Conservation (phyloP, 257 asterid species). For the Lantana camara region DNA sequence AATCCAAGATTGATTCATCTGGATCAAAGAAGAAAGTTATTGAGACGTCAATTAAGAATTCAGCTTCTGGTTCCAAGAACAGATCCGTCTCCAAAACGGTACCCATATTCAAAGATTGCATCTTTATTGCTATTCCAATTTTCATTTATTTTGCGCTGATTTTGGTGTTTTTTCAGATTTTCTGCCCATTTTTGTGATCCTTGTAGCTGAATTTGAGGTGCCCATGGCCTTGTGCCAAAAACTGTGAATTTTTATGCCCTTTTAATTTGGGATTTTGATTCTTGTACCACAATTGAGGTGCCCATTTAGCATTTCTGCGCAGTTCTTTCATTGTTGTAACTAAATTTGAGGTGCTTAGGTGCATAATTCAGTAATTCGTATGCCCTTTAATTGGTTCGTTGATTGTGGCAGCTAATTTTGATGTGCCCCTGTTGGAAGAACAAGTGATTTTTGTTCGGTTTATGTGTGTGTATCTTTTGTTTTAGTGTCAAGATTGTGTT, state of each 20-base stretch:
- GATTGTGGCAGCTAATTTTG: background rate
- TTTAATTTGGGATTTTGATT: background rate
- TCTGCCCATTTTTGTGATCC: background rate
- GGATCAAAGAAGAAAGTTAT: conserved; percentile 45
- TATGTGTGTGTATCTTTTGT: background rate
- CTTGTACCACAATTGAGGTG: background rate
- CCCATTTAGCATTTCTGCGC: background rate
- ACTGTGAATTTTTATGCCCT: background rate
- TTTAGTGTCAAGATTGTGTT: background rate
- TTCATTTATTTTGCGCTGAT: background rate
- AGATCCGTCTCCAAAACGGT: conserved; percentile 33
- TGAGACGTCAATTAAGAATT: conserved; percentile 39
- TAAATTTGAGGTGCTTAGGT: background rate
- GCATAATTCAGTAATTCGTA: background rate
- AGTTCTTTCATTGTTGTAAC: background rate
- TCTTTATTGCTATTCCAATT: background rate
- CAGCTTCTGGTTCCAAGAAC: conserved; percentile 38
- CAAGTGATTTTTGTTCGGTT: background rate
- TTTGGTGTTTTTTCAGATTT: background rate
- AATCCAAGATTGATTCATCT: conserved; percentile 44
- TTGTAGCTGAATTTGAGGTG: background rate
- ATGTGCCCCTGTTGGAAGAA: background rate
- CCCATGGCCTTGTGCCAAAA: background rate
- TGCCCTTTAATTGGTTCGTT: background rate
- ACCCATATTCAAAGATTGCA: background rate